Percentiles rank a stretch among this genome's conserved stretches.
Conservation (phyloP, 345 rosid species). For the Melastoma malabathricum region DNA sequence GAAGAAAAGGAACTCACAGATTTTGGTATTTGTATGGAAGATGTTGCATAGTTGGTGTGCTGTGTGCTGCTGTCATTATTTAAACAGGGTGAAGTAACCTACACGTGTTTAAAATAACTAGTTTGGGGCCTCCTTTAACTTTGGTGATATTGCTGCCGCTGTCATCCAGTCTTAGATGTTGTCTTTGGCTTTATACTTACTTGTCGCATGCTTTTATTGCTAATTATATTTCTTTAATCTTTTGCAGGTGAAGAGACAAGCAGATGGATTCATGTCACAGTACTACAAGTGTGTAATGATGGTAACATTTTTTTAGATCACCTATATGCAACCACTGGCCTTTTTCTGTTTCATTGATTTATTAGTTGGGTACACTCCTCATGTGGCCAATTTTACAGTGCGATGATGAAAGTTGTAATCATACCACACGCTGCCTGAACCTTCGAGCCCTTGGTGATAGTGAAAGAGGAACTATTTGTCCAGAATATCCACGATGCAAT, state of each 20-base stretch:
- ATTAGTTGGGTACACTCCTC: no score
- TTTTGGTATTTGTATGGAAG: no score
- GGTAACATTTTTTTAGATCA: slow-evolving; percentile 29
- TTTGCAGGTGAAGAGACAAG: slow-evolving; percentile 72
- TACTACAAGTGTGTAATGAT: slow-evolving; percentile 83
- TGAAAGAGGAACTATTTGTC: slow-evolving; percentile 95
- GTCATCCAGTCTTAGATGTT: no score
- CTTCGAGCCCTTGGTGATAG: slow-evolving; percentile 60
- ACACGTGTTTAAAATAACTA: no score
- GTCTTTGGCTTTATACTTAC: background rate
- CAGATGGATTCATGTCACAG: slow-evolving; percentile 49
- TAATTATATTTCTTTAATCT: background rate
- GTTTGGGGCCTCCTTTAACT: no score
- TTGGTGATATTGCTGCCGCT: no score
- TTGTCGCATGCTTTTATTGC: background rate
- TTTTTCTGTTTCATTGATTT: background rate
- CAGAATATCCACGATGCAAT: slow-evolving; percentile 79
- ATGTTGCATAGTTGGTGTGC: no score
- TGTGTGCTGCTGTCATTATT: no score
- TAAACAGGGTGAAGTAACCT: no score
- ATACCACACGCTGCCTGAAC: slow-evolving; percentile 54
- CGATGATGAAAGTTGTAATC: slow-evolving; percentile 90
- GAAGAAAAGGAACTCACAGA: no score
- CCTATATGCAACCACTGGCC: background rate
- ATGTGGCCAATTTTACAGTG: slow-evolving; percentile 34